These are phyloP conservation scores for Halenospora varia DNA, from an alignment of 495 filamentous ascomycete genomes.

Conservation along the genomic window DNA sequence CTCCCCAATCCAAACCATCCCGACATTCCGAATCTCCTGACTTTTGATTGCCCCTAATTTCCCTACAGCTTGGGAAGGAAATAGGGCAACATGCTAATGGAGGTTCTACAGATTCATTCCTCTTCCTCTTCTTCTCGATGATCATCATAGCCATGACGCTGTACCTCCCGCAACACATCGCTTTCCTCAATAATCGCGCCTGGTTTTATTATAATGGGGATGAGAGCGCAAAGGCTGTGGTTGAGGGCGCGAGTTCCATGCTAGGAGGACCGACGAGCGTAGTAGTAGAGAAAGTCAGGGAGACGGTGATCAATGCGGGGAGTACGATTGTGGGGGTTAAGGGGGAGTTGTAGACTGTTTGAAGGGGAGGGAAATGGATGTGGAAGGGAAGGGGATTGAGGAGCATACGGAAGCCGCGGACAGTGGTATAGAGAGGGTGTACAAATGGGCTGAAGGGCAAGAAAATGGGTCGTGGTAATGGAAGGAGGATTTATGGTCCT, in stretches of 20 bases:
- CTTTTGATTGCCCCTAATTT: background rate
- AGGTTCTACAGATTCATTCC: constrained; percentile 77
- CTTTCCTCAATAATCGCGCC: constrained; percentile 69
- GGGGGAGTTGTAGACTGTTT: constrained; percentile 14
- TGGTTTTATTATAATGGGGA: constrained; percentile 95
- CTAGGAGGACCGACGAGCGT: constrained; percentile 23
- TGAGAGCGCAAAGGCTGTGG: constrained; percentile 40
- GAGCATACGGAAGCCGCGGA: no score
- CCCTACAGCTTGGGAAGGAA: no score
- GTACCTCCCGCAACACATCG: constrained; percentile 88
- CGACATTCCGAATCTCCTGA: background rate
- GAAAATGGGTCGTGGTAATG: no score
- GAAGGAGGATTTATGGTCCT: no score
- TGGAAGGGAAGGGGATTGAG: no score
- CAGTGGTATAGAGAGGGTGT: no score
- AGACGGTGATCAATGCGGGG: constrained; percentile 28
- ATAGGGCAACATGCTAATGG: no score
- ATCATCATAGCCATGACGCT: constrained; percentile 79
- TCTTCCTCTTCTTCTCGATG: constrained; percentile 83
- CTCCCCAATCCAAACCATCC: background rate
- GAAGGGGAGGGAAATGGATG: no score
- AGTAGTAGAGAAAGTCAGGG: constrained; percentile 25
- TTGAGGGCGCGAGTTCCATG: constrained; percentile 32
- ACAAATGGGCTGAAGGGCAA: no score
- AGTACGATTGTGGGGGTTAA: constrained; percentile 11